Evolutionary conservation across 371 early-diverging fungal species (phyloP), one percentile per base, ranked within the genome.

Genomic region (Rhizomucor miehei): DNA sequence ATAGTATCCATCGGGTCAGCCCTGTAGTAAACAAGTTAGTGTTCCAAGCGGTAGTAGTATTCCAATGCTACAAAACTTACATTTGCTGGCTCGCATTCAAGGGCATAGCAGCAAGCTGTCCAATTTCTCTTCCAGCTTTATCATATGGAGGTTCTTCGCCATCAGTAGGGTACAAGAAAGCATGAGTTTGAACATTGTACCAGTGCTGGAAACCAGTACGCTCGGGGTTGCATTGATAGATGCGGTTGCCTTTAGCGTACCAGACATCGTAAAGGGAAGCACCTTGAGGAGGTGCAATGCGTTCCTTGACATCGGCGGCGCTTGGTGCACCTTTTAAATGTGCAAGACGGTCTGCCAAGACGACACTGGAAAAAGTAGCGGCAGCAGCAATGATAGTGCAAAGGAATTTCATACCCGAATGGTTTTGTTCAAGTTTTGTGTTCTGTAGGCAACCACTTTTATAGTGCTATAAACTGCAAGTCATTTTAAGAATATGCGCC

Each of bases 141-240:
- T 74, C 71, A 58, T 53, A 74, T 1, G 74, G 74, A 17, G 61
- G 57, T 20, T 57, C 20, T 35, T 51, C 43, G 4, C 51, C 62
- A 13, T 67, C 48, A 16, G 74, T 68, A 10, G 66, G 62, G 46
- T 74, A 74, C 13, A 74, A 48, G 14, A 63, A 54, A 12, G 68
- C 68, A 19, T 70, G 68, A 3, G 74, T 74, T 51, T 74, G 74
- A 10, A 74, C 74, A 53, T 53, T 68, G 44, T 74, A 74, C 74
- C 74, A 74, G 34, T 64, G 68, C 29, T 62, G 66, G 41, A 66
- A 70, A 2, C 71, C 71, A 13, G 47, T 65, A 46, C 54, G 47
- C 59, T 74, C 74, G 12, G 70, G 74, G 44, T 70, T 74, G 46
- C 74, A 74, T 44, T 70, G 71, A 54, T 70, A 74, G 11, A 74